Percentiles rank a stretch among this genome's conserved stretches.
phyloP scores from a whole-genome alignment of 2,329 filamentous ascomycete species.

The Phyllosticta capitalensis region DNA sequence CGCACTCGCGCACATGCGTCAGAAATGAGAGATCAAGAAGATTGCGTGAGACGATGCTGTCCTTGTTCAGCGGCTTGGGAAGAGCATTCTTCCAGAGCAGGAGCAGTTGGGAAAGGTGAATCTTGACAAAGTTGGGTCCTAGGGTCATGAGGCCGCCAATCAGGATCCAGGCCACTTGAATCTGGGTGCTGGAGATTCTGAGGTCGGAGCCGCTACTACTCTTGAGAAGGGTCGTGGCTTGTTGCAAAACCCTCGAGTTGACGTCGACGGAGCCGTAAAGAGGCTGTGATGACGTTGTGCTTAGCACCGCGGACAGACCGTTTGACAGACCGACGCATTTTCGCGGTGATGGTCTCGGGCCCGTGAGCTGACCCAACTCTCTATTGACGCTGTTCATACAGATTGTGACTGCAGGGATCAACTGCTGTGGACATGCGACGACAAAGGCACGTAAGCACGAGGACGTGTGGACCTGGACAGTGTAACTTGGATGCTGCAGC shows the following conservation, averaged over 20 bases:
- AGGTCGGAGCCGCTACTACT: conserved; percentile 86
- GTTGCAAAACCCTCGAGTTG: conserved; percentile 80
- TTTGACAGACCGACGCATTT: conserved; percentile 87
- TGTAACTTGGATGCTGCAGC: conserved; percentile 89
- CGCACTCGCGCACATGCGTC: conserved; percentile 89
- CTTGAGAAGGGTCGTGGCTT: conserved; percentile 87
- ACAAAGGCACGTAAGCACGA: conserved; percentile 81
- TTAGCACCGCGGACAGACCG: conserved; percentile 81
- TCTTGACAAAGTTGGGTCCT: conserved; percentile 97
- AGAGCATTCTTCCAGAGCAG: conserved; percentile 95
- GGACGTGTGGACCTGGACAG: conserved; percentile 84
- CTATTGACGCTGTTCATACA: conserved; percentile 92
- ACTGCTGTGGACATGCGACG: conserved; percentile 81
- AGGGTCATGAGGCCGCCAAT: conserved; percentile 95
- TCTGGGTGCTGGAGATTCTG: conserved; percentile 82
- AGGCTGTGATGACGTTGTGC: conserved; percentile 77
- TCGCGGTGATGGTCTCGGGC: conserved; percentile 67
- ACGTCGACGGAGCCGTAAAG: conserved; percentile 93
- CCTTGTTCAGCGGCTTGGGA: conserved; percentile 86
- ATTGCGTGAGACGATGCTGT: conserved; percentile 76
- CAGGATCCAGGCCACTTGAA: conserved; percentile 95
- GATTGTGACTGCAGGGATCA: conserved; percentile 82
- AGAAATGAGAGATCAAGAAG: conserved; percentile 86
- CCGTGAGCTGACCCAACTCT: conserved; percentile 69
- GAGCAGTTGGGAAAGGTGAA: conserved; percentile 87